Percentiles rank a stretch among this genome's conserved stretches.
phyloP scores from a whole-genome alignment of 1,139 yeast genomes.

The Lodderomyces theae region DNA sequence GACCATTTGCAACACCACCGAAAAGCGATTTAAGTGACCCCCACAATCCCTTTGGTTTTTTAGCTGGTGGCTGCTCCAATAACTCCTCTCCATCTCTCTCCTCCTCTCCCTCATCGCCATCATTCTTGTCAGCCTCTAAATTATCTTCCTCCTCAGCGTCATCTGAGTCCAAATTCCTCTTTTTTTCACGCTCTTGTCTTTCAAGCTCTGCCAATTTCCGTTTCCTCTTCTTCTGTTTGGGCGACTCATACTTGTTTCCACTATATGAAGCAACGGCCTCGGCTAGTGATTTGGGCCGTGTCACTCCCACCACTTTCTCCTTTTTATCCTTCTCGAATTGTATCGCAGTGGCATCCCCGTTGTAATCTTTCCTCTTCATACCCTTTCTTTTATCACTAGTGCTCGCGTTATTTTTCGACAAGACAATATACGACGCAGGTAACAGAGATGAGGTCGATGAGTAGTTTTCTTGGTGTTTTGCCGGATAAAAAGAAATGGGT shows the following conservation, averaged over 20 bases:
- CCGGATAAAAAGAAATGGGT: conserved; percentile 59
- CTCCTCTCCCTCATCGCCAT: background rate
- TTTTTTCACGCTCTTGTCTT: conserved; percentile 14
- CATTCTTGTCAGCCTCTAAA: background rate
- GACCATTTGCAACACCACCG: conserved; percentile 1
- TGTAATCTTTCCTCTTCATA: conserved; percentile 2
- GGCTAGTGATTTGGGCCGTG: conserved; percentile 51
- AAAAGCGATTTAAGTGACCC: conserved; percentile 6
- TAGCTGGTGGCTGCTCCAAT: conserved; percentile 5
- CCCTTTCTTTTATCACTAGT: background rate
- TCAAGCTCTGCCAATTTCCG: conserved; percentile 15
- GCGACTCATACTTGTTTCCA: conserved; percentile 47
- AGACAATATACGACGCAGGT: conserved; percentile 27
- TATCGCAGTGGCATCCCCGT: no score
- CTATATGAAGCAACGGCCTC: conserved; percentile 63
- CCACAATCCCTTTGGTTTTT: conserved; percentile 5
- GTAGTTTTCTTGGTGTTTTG: conserved; percentile 39
- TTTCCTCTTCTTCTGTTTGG: conserved; percentile 35
- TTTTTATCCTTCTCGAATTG: background rate
- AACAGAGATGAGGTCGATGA: conserved; percentile 6
- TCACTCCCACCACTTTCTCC: background rate
- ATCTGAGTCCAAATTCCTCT: conserved; percentile 10
- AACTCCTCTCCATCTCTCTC: background rate
- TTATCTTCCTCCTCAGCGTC: conserved; percentile 9
- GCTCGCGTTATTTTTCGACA: conserved; percentile 21